Conservation (phyloP, 2,329 filamentous ascomycete genomes). For the Microsporum ferrugineum region DNA sequence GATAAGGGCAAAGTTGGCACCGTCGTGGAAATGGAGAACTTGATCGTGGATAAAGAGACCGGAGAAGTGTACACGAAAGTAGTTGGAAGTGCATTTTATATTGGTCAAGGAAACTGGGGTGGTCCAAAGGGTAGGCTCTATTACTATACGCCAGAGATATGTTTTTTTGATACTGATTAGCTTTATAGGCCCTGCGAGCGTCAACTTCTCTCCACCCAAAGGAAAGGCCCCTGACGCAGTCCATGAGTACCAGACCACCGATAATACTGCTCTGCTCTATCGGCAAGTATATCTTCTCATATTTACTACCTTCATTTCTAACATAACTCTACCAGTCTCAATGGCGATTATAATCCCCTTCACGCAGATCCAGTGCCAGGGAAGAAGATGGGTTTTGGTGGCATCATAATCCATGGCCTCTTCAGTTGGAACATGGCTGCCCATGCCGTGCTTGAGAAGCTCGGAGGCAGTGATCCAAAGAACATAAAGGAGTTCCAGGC, state of each 20-base stretch:
- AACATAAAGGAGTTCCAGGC: conserved; percentile 85
- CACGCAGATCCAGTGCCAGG: conserved; percentile 80
- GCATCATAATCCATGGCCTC: conserved; percentile 77
- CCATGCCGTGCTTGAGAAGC: conserved; percentile 58
- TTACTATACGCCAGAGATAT: not conserved
- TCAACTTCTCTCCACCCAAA: conserved; percentile 66
- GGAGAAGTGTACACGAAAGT: conserved; percentile 62
- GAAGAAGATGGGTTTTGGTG: conserved; percentile 80
- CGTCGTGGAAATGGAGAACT: conserved; percentile 67
- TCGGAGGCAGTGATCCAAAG: conserved; percentile 65
- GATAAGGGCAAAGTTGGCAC: conserved; percentile 79
- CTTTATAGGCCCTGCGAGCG: conserved; percentile 49
- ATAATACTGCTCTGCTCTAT: conserved; percentile 65
- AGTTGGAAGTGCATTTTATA: conserved; percentile 62
- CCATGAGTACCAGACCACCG: conserved; percentile 57
- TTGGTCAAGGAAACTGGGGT: conserved; percentile 73
- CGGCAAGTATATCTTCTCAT: conserved; percentile 31
- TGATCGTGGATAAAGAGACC: conserved; percentile 57
- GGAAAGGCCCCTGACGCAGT: conserved; percentile 59
- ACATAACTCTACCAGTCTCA: conserved; percentile 46
- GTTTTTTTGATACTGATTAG: not conserved
- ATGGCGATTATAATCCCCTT: conserved; percentile 89
- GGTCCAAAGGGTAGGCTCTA: conserved; percentile 62
- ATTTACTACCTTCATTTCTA: not conserved
- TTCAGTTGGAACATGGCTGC: conserved; percentile 75